Evolutionary conservation across 2,329 filamentous ascomycete genomes (phyloP).

Genomic region (Akanthomyces lecanii): DNA sequence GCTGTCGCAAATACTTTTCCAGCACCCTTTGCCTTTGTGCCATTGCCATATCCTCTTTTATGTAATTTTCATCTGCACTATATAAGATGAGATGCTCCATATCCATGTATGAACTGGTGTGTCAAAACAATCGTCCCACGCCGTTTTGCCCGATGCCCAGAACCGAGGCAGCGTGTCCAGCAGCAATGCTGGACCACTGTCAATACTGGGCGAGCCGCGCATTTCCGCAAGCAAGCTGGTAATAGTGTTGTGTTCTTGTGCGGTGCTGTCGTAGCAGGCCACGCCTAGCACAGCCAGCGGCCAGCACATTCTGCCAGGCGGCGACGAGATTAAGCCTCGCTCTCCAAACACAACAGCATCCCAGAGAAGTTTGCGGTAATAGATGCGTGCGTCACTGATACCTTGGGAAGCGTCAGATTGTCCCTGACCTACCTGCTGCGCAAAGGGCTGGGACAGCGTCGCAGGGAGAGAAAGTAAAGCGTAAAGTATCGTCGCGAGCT

Average conservation of each 20-base stretch:
- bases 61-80: too few species aligned
- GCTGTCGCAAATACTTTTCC: too few species aligned
- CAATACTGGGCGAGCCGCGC: background rate
- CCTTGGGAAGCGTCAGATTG: too few species aligned
- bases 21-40: too few species aligned
- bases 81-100: too few species aligned
- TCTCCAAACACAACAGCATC: background rate
- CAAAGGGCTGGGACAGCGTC: background rate
- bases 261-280: background rate
- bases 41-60: too few species aligned
- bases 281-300: background rate
- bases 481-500: background rate
- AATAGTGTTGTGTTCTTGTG: background rate
- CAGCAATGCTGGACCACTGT: background rate
- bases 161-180: background rate
- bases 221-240: background rate
- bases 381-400: background rate
- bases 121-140: background rate
- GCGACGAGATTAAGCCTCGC: background rate
- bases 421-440: background rate
- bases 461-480: background rate
- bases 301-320: background rate
- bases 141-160: background rate
- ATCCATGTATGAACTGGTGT: background rate
- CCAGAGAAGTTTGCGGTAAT: background rate